Base-by-base conservation (phyloP, 371 early-diverging fungal genomes). In the Fennellomyces sp. region DNA sequence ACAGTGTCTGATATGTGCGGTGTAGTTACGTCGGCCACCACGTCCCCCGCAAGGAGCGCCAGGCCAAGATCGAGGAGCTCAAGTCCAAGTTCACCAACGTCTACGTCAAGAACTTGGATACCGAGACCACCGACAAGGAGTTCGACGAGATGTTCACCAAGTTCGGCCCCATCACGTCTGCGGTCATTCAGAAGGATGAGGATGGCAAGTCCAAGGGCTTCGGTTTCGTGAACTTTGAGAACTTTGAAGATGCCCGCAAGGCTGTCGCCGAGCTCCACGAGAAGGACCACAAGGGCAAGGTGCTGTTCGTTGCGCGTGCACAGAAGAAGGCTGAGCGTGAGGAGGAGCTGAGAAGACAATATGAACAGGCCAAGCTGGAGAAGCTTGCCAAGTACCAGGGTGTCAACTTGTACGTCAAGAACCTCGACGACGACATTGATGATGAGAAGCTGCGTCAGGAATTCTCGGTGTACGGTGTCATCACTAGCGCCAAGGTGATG, bases 301-400 rank as follows among this genome's bases (percentile, higher is more conserved):
- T 83, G 63, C 84, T 99, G 56, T 99, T 92, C 70, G 98, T 99
- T 35, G 87, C 94, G 63, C 97, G 98, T 69, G 99, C 99, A 59
- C 99, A 99, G 83, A 97, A 94, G 92, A 99, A 97, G 89, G 76
- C 82, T 47, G 99, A 99, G 81, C 94, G 99, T 74, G 95, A 94
- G 66, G 97, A 96, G 76, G 98, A 98, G 75, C 88, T 99, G 61
- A 86, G 95, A 67, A 80, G 81, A 56, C 95, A 95, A 80, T 96
- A 92, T 83, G 97, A 98, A 81, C 89, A 89, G 78, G 86, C 91
- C 61, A 92, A 94, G 79, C 75, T 91, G 73, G 98, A 97, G 82
- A 94, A 94, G 85, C 81, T 94, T 45, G 91, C 84, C 90, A 97
- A 97, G 88, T 96, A 91, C 86, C 97, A 97, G 83, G 97, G 96